A percentile compares a stretch with the other conserved stretches of the same genome.
phyloP scores from a whole-genome alignment of 2,329 filamentous ascomycete genomes.

The Penicillium palitans region DNA sequence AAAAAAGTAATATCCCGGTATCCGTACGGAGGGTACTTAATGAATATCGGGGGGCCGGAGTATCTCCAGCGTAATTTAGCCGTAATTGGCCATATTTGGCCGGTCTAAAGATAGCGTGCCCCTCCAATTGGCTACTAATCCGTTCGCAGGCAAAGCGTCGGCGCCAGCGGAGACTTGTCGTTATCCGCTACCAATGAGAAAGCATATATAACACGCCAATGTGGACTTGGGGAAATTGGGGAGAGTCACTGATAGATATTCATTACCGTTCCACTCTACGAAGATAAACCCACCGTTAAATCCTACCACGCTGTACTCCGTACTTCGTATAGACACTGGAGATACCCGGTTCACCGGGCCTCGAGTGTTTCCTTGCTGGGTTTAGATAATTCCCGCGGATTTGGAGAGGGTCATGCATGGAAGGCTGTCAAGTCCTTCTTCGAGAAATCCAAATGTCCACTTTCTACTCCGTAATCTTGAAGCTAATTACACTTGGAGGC shows the following conservation, averaged over 20 bases:
- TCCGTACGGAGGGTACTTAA: conserved; percentile 2
- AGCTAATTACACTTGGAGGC: not conserved
- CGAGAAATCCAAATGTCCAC: conserved; percentile 17
- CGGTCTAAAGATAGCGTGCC: conserved; percentile 31
- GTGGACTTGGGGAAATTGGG: conserved; percentile 18
- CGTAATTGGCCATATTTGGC: not conserved
- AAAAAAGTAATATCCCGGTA: not conserved
- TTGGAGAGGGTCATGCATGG: conserved; percentile 24
- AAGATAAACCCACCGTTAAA: not conserved
- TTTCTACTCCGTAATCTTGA: not conserved
- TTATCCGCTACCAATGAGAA: conserved; percentile 20
- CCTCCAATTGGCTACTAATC: conserved; percentile 14
- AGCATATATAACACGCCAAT: not conserved
- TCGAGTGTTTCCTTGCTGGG: conserved; percentile 11
- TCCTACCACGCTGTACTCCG: not conserved
- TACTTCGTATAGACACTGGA: not conserved
- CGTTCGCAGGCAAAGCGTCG: conserved; percentile 14
- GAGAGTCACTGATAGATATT: conserved; percentile 12
- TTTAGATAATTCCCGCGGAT: conserved; percentile 5
- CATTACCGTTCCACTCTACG: conserved; percentile 4
- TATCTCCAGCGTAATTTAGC: conserved; percentile 23
- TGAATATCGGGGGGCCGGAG: conserved; percentile 15
- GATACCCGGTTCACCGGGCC: not conserved
- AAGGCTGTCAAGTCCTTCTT: conserved; percentile 28
- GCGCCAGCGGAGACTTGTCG: conserved; percentile 11